Conservation (phyloP, 805 yeast species). For the Maudiozyma pseudohumilis region DNA sequence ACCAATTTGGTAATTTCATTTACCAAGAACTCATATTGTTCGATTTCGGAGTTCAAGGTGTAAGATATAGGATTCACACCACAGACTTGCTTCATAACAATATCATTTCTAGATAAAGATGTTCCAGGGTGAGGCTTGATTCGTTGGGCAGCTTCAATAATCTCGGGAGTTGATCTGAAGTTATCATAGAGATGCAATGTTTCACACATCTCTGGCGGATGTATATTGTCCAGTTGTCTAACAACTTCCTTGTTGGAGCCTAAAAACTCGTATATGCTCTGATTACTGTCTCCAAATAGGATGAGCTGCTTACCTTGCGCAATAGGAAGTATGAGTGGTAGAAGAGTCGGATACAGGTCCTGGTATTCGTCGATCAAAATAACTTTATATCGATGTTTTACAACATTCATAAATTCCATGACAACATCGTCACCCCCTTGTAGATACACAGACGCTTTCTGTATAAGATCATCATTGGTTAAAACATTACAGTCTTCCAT, state of each 20-base stretch:
- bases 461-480: constrained; percentile 26
- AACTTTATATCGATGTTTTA: constrained; percentile 26
- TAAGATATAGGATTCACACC: constrained; percentile 11
- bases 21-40: constrained; percentile 17
- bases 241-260: constrained; percentile 39
- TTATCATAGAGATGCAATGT: constrained; percentile 38
- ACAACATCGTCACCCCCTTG: background rate
- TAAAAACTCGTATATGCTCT: constrained; percentile 58
- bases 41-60: constrained; percentile 9
- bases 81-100: constrained; percentile 13
- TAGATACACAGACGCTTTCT: constrained; percentile 15
- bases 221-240: constrained; percentile 11
- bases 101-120: background rate
- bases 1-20: constrained; percentile 18
- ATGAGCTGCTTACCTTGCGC: constrained; percentile 41
- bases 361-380: constrained; percentile 67
- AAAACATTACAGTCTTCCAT: constrained; percentile 29
- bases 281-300: constrained; percentile 63
- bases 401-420: constrained; percentile 7
- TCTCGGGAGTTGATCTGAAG: constrained; percentile 54
- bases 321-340: constrained; percentile 36
- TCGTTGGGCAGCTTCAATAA: constrained; percentile 26
- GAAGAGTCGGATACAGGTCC: constrained; percentile 47
- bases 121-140: background rate
- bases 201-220: constrained; percentile 7